phyloP scores from a whole-genome alignment of 345 rosid genomes.

The Psidium friedrichsthalianum region DNA sequence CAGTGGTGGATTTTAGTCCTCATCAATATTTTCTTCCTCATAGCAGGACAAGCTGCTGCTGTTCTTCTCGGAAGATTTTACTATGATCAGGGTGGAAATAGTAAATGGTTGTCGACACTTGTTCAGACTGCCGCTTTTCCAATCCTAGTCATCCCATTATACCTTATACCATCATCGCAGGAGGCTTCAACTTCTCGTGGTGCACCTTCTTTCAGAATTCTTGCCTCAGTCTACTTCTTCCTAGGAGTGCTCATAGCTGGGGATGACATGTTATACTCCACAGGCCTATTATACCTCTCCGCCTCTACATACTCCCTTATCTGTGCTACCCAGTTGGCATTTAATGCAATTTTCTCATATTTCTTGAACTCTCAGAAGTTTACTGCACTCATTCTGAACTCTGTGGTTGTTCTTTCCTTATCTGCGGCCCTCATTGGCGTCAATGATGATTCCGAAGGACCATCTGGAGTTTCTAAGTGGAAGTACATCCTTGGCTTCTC shows the following conservation, averaged over 20 bases:
- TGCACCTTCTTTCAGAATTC: slow-evolving; percentile 16
- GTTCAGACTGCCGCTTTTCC: slow-evolving; percentile 65
- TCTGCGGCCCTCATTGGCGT: slow-evolving; percentile 64
- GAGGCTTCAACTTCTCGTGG: slow-evolving; percentile 23
- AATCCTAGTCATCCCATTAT: slow-evolving; percentile 43
- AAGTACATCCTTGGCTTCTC: slow-evolving; percentile 49
- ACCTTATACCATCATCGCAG: slow-evolving; percentile 27
- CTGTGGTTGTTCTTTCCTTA: slow-evolving; percentile 54
- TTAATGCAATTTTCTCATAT: slow-evolving; percentile 66
- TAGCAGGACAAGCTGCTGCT: slow-evolving; percentile 54
- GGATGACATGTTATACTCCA: slow-evolving; percentile 55
- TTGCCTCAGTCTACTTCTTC: slow-evolving; percentile 31
- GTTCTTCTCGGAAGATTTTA: slow-evolving; percentile 62
- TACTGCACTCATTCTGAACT: slow-evolving; percentile 41
- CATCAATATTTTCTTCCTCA: slow-evolving; percentile 28
- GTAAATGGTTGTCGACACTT: slow-evolving; percentile 59
- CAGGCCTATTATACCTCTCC: slow-evolving; percentile 66
- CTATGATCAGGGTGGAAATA: slow-evolving; percentile 57
- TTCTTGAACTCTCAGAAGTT: slow-evolving; percentile 70
- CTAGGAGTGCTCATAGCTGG: slow-evolving; percentile 57
- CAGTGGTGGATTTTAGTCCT: slow-evolving; percentile 56
- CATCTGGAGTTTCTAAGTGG: slow-evolving; percentile 41
- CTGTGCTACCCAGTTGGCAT: slow-evolving; percentile 68
- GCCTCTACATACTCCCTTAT: slow-evolving; percentile 77
- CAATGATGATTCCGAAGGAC: slow-evolving; percentile 44